phyloP scores from a whole-genome alignment of 2,329 filamentous ascomycete genomes.

The Arthrobotrys megalospora region DNA sequence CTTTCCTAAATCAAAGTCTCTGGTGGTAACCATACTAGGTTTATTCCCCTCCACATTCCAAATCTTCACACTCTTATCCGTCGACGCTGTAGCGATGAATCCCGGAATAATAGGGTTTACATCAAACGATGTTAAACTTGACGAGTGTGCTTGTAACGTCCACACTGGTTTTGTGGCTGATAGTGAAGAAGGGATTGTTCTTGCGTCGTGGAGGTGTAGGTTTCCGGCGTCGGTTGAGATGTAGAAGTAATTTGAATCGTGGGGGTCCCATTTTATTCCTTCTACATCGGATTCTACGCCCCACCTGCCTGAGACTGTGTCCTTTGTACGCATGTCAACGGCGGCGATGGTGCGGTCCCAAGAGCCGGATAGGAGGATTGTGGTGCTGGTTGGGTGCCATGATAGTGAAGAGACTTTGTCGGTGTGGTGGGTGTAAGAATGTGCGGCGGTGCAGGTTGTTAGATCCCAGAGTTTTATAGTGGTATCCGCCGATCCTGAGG shows the following conservation, averaged over 20 bases:
- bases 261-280: slow-evolving; percentile 91
- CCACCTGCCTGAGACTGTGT: slow-evolving; percentile 82
- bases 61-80: slow-evolving; percentile 94
- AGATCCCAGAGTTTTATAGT: slow-evolving; percentile 99
- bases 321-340: slow-evolving; percentile 95
- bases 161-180: slow-evolving; percentile 86
- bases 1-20: slow-evolving; percentile 93
- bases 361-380: slow-evolving; percentile 89
- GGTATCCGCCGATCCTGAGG: slow-evolving; percentile 94
- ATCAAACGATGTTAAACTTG: slow-evolving; percentile 90
- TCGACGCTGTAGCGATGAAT: slow-evolving; percentile 92
- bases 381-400: slow-evolving; percentile 91
- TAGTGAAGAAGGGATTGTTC: slow-evolving; percentile 78
- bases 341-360: slow-evolving; percentile 95
- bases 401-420: slow-evolving; percentile 97
- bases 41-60: slow-evolving; percentile 85
- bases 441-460: slow-evolving; percentile 90
- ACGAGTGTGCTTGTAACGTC: slow-evolving; percentile 88
- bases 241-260: slow-evolving; percentile 93
- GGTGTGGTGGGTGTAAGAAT: slow-evolving; percentile 89
- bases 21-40: slow-evolving; percentile 89
- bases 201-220: slow-evolving; percentile 91
- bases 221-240: slow-evolving; percentile 93
- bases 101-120: slow-evolving; percentile 91
- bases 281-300: slow-evolving; percentile 97